A percentile compares a stretch with the other conserved stretches of the same genome.
phyloP scores from a whole-genome alignment of 352 stramenopile genomes.

The Pythium apleroticum region DNA sequence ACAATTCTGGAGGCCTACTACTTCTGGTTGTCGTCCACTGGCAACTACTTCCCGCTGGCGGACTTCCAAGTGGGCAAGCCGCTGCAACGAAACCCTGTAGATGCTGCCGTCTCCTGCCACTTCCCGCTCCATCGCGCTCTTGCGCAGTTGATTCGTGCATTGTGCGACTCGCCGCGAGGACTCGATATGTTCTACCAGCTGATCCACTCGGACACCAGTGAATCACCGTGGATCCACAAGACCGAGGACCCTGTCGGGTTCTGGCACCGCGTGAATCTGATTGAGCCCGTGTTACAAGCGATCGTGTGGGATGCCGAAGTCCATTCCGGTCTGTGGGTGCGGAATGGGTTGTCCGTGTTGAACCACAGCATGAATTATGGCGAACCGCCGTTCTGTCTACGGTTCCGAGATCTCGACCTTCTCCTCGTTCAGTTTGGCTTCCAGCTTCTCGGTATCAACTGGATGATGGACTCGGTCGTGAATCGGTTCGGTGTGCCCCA shows the following conservation, averaged over 20 bases:
- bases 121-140: constrained; percentile 79
- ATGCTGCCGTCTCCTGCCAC: constrained; percentile 72
- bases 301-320: constrained; percentile 90
- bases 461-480: constrained; percentile 74
- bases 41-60: constrained; percentile 73
- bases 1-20: constrained; percentile 76
- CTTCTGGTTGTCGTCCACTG: constrained; percentile 75
- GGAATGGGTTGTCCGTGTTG: constrained; percentile 81
- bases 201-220: constrained; percentile 29
- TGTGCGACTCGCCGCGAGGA: constrained; percentile 57
- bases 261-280: constrained; percentile 80
- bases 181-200: constrained; percentile 65
- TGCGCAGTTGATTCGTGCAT: constrained; percentile 64
- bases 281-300: constrained; percentile 73
- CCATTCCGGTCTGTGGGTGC: constrained; percentile 80
- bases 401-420: constrained; percentile 83
- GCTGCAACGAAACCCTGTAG: constrained; percentile 53
- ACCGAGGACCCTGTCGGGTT: constrained; percentile 61
- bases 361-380: constrained; percentile 91
- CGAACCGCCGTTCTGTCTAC: constrained; percentile 82
- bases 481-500: constrained; percentile 65
- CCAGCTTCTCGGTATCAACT: constrained; percentile 70
- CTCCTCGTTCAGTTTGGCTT: constrained; percentile 80
- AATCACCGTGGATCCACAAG: constrained; percentile 63
- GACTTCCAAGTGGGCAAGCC: constrained; percentile 61